Base-by-base conservation (phyloP, 495 filamentous ascomycete genomes). In the Filosporella fistucella region DNA sequence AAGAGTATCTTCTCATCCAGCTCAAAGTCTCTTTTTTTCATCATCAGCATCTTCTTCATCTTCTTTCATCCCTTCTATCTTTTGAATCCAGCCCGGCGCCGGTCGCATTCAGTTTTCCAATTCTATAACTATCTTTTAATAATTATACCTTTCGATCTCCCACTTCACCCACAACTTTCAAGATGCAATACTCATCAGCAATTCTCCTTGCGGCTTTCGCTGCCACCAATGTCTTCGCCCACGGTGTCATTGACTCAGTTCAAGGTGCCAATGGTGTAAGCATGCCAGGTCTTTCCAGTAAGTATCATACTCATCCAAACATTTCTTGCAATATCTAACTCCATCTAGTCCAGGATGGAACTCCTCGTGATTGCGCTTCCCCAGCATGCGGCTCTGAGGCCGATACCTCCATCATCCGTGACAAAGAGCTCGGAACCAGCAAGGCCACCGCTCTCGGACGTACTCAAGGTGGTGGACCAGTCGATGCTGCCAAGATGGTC, bases 401-500 rank as follows among this genome's bases (percentile, higher is more conserved):
- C 43, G 68, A 73, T 59, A 74, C 69, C 17, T 66, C 75, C 45
- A 77, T 81, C 58, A 78, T 80, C 58, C 71, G 77, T 14, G 61
- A 70, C 45, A 60, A 62, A 22, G 70, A 74, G 52, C 61, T 75
- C 42, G 55, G 57, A 29, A 63, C 55, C 24, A 55, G 56, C 51
- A 66, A 72, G 39, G 74, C 69, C 23, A 67, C 71, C 24, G 69
- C 78, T 34, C 66, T 82, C 13, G 78, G 78, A 23, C 74, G 78
- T 13, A 82, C 77, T 24, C 62, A 75, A 35, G 70, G 70, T 51
- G 73, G 69, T 48, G 75, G 78, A 1, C 72, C 76, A 40, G 65
- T 82, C 48, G 70, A 78, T 36, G 63, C 68, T 14, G 62, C 64
- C 7, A 61, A 53, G 42, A 68, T 70, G 63, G 59, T 75, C 35